Evolutionary conservation across 371 early-diverging fungal genomes (phyloP).

Genomic region (Mucor racemosus): DNA sequence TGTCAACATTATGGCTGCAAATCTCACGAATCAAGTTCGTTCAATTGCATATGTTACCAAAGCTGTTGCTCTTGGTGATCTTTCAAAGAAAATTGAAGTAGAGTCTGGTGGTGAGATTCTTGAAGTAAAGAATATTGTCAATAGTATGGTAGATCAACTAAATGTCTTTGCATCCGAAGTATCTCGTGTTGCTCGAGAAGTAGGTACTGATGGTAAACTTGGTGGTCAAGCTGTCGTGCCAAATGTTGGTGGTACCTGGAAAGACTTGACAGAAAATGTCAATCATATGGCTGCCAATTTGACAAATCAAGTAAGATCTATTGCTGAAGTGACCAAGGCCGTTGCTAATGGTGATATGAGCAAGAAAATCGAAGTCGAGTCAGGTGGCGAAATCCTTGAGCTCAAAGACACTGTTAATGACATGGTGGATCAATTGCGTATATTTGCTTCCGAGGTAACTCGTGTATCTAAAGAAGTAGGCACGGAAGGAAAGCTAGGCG

Average conservation of each 20-base stretch:
- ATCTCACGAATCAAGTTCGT: conserved; percentile 54
- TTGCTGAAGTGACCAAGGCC: conserved; percentile 58
- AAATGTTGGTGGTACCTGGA: conserved; percentile 59
- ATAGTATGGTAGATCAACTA: conserved; percentile 66
- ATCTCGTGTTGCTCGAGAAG: conserved; percentile 58
- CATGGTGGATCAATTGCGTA: conserved; percentile 60
- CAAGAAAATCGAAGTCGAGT: conserved; percentile 55
- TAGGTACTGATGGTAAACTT: conserved; percentile 59
- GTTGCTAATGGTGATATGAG: conserved; percentile 60
- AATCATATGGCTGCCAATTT: conserved; percentile 56
- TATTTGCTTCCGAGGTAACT: conserved; percentile 66
- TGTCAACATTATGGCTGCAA: conserved; percentile 55
- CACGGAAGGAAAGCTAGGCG: conserved; percentile 60
- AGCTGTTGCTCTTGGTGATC: conserved; percentile 61
- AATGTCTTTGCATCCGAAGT: conserved; percentile 61
- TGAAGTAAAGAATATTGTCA: conserved; percentile 67
- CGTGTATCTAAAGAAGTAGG: conserved; percentile 69
- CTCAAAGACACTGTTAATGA: conserved; percentile 36
- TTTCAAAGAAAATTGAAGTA: conserved; percentile 66
- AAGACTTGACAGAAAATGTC: conserved; percentile 54
- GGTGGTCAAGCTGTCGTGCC: conserved; percentile 47
- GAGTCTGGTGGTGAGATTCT: conserved; percentile 73
- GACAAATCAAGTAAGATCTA: conserved; percentile 59
- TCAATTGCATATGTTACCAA: conserved; percentile 60
- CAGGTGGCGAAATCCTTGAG: conserved; percentile 45